phyloP scores from a whole-genome alignment of 805 yeast genomes.

The Saturnispora diversa region DNA sequence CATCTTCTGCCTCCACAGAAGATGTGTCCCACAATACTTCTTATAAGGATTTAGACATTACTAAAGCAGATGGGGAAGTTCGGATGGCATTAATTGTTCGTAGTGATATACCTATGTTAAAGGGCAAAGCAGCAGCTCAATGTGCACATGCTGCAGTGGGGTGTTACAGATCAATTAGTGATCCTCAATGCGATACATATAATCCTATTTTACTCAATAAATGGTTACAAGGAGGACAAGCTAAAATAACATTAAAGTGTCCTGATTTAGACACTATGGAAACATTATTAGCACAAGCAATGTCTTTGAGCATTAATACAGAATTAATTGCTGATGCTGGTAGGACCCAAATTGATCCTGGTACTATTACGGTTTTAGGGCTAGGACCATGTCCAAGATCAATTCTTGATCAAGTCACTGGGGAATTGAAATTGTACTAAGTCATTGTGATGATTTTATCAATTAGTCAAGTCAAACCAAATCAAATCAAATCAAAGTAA shows the following conservation, averaged over 20 bases:
- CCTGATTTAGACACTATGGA: slow-evolving; percentile 66
- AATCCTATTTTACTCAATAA: slow-evolving; percentile 57
- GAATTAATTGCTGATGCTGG: slow-evolving; percentile 93
- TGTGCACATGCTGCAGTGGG: slow-evolving; percentile 97
- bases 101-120: slow-evolving; percentile 82
- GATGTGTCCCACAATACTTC: neutral
- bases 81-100: slow-evolving; percentile 84
- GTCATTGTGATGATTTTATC: neutral
- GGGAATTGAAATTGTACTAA: slow-evolving; percentile 65
- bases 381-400: slow-evolving; percentile 92
- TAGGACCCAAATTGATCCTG: slow-evolving; percentile 92
- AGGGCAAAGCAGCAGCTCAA: slow-evolving; percentile 96
- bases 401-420: slow-evolving; percentile 74
- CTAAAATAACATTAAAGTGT: slow-evolving; percentile 81
- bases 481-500: slow-evolving; percentile 1
- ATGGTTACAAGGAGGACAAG: slow-evolving; percentile 86
- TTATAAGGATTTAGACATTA: slow-evolving; percentile 49
- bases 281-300: slow-evolving; percentile 69
- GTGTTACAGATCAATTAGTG: slow-evolving; percentile 62
- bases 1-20: too few relatives aligned
- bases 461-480: neutral
- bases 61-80: slow-evolving; percentile 69
- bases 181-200: slow-evolving; percentile 42
- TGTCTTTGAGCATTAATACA: slow-evolving; percentile 69
- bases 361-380: slow-evolving; percentile 93